Evolutionary conservation across 2,329 filamentous ascomycete genomes (phyloP), one percentile per base, ranked within the genome.

Genomic region (Fusarium sp.): DNA sequence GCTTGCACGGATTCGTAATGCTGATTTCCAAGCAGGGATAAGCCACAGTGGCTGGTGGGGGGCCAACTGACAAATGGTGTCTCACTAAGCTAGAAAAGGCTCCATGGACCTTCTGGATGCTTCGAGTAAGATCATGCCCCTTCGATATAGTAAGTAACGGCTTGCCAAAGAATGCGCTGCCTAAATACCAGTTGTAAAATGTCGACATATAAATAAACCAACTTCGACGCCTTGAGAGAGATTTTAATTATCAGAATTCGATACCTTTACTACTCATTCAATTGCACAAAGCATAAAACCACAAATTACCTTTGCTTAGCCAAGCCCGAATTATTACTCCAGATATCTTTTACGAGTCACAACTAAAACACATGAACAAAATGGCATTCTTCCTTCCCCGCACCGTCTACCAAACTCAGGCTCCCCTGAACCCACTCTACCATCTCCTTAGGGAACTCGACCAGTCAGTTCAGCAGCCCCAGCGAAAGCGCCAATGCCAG

Each of bases 311-410:
- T 36, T 3, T 1, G 2, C 14, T 21, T 29, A 58, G 11, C 53
- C 42, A 58, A 37, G 11, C 20, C 11, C 4, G 6, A 35, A 15
- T 13, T 15, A 40, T 23, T 2, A 27, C 35, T 31, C 21, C 33
- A 35, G n/a, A 2, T 3, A 40, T n/a, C 27, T 17, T 31, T 27
- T 5, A 49, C 20, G 33, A 11, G 4, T 27, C 23, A 43, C 23
- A 11, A 51, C 8, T 6, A 43, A 35, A 53, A 14, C 55, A 60
- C 17, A 53, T 5, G 2, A 45, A 20, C 21, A 60, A 17, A 60
- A 60, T 60, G 58, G 58, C 58, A 29, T 60, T 60, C 58, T 63
- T 63, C n/a, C 31, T 63, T 46, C 59, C 59, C 58, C 59, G 45
- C 17, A 63, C 59, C 1, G 43, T 47, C 37, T 63, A 45, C 50